Evolutionary conservation across 306 rosid species (phyloP).

Genomic region (Citrullus colocynthis): DNA sequence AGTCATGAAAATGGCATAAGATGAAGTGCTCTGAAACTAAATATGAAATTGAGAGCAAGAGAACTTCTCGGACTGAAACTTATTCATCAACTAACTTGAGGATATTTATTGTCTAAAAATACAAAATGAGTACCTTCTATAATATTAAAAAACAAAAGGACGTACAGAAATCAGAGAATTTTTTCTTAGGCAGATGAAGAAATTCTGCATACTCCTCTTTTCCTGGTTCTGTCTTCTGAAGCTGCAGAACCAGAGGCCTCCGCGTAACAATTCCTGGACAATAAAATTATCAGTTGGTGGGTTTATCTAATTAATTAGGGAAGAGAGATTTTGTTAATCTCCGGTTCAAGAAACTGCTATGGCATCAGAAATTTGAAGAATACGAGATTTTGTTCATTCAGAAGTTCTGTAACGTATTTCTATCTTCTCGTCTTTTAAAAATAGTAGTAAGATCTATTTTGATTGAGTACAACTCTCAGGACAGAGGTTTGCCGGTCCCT

Average conservation of each 20-base stretch:
- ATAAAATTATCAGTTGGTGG: background rate
- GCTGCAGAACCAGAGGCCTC: conserved; percentile 86
- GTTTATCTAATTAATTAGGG: background rate
- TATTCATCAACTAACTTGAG: background rate
- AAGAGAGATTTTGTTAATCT: background rate
- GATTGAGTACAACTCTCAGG: background rate
- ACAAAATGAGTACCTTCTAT: background rate
- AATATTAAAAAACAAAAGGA: background rate
- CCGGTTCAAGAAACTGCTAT: background rate
- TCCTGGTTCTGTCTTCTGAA: conserved; percentile 45
- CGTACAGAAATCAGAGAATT: conserved; percentile 62
- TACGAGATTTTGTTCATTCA: background rate
- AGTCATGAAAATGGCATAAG: background rate
- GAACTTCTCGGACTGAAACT: background rate
- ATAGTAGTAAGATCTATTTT: background rate
- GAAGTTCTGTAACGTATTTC: background rate
- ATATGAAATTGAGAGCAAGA: background rate
- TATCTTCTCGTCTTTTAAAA: background rate
- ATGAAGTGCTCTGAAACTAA: background rate
- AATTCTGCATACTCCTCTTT: conserved; percentile 63
- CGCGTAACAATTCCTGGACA: conserved; percentile 79
- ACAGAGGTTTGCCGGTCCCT: background rate
- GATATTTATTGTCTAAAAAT: background rate
- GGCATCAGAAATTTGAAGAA: background rate
- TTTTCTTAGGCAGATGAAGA: conserved; percentile 57